Conservation (phyloP, 1,284 basidiomycete genomes). For the Moesziomyces sp. region DNA sequence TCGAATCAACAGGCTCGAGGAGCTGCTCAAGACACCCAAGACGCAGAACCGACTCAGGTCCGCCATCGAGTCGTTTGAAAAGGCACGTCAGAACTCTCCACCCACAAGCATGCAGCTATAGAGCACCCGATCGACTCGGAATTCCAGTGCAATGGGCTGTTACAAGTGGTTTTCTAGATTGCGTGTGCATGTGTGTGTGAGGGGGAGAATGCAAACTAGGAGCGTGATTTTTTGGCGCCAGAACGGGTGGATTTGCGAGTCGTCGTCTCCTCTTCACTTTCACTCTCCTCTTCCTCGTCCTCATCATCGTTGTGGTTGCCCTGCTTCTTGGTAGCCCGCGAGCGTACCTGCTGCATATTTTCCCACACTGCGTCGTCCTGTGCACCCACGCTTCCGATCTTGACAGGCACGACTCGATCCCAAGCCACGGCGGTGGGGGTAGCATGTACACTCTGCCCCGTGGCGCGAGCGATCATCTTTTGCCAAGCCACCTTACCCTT, state of each 20-base stretch:
- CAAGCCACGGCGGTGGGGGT: constrained; percentile 33
- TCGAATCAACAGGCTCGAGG: constrained; percentile 53
- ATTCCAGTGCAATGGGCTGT: background rate
- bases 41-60: constrained; percentile 23
- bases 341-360: constrained; percentile 36
- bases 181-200: background rate
- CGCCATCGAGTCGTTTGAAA: constrained; percentile 24
- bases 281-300: constrained; percentile 17
- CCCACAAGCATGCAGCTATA: constrained; percentile 23
- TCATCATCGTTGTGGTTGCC: constrained; percentile 12
- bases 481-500: constrained; percentile 28
- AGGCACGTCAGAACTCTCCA: constrained; percentile 7
- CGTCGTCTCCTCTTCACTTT: constrained; percentile 4
- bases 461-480: constrained; percentile 20
- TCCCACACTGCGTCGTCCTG: constrained; percentile 48
- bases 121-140: background rate
- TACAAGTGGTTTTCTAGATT: no score
- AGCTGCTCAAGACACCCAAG: constrained; percentile 1
- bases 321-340: background rate
- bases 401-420: constrained; percentile 38
- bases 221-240: background rate
- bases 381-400: constrained; percentile 3
- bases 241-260: background rate
- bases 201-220: background rate
- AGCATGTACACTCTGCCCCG: constrained; percentile 20